Base-by-base conservation (phyloP, 345 rosid species). In the Trapa bicornis region DNA sequence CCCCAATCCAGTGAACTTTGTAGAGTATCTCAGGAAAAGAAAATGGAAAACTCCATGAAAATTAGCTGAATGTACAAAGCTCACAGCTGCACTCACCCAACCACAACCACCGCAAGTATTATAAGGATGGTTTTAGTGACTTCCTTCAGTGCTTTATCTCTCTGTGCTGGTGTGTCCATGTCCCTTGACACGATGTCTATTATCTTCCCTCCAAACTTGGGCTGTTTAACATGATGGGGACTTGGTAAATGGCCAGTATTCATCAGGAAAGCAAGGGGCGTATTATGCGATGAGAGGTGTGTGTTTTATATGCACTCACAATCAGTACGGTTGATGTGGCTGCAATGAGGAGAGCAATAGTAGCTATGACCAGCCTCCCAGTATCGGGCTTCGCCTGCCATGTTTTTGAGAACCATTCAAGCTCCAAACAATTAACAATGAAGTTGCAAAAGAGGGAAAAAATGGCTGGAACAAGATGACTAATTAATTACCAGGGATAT, bases 311-410 rank as follows among this genome's bases (percentile, higher is more conserved):
- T n/a, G n/a, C 38, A 81, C 86, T 47, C 77, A 89, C 92, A 57
- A 90, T 82, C 7, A 90, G 78, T 70, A 90, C 72, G 76, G 80
- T 84, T 54, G 97, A 75, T 48, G 86, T 86, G 37, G 95, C 86
- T 71, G 84, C 89, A 64, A 86, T 78, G 77, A 90, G 70, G 66
- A 90, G 79, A 9, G 97, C 95, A 72, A 86, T 42, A 61, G 97
- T 90, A 70, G 83, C 97, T 54, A 88, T 66, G 65, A 74, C 73
- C 64, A 90, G 82, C 75, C 84, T 83, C 61, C 87, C 92, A 10
- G 97, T 84, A 76, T 90, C 97, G 0, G 90, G 86, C 64, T 82
- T 90, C 69, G 95, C 97, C 95, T 90, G 81, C 50, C 67, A 76
- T 48, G 66, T 22, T 38, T 37, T 41, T 7, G 37, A 54, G 14